Evolutionary conservation across 441 rosid species (phyloP).

Genomic region (Biscutella laevigata): DNA sequence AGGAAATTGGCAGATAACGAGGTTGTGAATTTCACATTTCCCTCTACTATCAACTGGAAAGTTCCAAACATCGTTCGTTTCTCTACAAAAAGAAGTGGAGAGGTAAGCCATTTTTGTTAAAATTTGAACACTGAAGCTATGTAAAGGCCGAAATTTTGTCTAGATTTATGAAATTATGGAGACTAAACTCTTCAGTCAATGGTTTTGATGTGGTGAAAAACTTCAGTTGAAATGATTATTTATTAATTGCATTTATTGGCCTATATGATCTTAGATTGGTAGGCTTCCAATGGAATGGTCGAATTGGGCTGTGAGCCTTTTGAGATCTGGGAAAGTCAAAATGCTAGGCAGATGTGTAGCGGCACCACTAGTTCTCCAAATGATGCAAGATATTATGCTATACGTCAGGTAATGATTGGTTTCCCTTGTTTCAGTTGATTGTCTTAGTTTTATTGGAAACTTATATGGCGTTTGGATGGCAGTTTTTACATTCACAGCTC

Average conservation of each 20-base stretch:
- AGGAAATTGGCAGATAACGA: constrained; percentile 48
- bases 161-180: not conserved
- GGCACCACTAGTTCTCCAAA: constrained; percentile 35
- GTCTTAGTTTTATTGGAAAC: not conserved
- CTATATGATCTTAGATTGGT: constrained; percentile 37
- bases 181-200: not conserved
- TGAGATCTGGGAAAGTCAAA: constrained; percentile 39
- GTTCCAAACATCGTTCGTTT: constrained; percentile 48
- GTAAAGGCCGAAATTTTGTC: not conserved
- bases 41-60: constrained; percentile 17
- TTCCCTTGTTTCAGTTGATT: not conserved
- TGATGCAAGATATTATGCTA: constrained; percentile 49
- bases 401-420: constrained; percentile 42
- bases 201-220: not conserved
- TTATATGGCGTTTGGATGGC: constrained; percentile 20
- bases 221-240: not conserved
- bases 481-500: constrained; percentile 59
- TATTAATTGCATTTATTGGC: not conserved
- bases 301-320: constrained; percentile 46
- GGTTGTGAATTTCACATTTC: constrained; percentile 39
- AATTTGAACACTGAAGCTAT: not conserved
- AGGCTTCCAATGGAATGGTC: constrained; percentile 71
- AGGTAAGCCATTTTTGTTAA: constrained; percentile 28
- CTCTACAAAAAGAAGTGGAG: constrained; percentile 51
- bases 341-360: constrained; percentile 49